Evolutionary conservation across 495 filamentous ascomycete species (phyloP).

Genomic region (Cenococcum geophilum): DNA sequence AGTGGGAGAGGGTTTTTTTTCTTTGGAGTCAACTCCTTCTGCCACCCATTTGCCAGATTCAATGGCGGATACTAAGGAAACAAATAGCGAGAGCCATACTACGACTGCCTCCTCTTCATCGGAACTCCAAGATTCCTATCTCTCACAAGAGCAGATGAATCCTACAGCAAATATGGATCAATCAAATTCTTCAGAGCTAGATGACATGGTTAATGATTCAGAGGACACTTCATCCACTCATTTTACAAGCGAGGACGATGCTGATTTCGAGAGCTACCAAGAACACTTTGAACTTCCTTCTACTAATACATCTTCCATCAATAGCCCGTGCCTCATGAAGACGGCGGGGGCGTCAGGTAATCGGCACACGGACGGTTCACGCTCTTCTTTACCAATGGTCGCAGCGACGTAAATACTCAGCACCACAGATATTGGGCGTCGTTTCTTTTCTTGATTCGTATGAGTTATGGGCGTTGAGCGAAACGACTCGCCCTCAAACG

Average conservation of each 20-base stretch:
- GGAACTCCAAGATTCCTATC: not conserved
- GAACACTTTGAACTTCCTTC: not conserved
- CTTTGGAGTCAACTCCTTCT: not conserved
- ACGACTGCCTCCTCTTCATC: too few species aligned
- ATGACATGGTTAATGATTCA: not conserved
- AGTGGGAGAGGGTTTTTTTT: not conserved
- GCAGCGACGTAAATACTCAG: not conserved
- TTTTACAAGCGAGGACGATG: not conserved
- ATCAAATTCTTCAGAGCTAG: not conserved
- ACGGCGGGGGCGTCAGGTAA: constrained; percentile 1
- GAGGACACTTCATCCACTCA: not conserved
- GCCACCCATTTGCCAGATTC: too few species aligned
- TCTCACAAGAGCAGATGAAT: not conserved
- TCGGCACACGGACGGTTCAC: not conserved
- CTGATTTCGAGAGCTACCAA: not conserved
- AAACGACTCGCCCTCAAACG: too few species aligned
- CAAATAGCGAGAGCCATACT: too few species aligned
- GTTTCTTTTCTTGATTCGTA: too few species aligned
- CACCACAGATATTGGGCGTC: too few species aligned
- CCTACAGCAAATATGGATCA: not conserved
- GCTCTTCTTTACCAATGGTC: not conserved
- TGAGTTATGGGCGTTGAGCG: too few species aligned
- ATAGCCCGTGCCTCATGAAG: not conserved
- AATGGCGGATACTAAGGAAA: too few species aligned
- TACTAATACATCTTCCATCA: not conserved